Evolutionary conservation across 169 alveolate genomes (phyloP), one percentile per base, ranked within the genome.

Genomic region (Eimeria sp.): DNA sequence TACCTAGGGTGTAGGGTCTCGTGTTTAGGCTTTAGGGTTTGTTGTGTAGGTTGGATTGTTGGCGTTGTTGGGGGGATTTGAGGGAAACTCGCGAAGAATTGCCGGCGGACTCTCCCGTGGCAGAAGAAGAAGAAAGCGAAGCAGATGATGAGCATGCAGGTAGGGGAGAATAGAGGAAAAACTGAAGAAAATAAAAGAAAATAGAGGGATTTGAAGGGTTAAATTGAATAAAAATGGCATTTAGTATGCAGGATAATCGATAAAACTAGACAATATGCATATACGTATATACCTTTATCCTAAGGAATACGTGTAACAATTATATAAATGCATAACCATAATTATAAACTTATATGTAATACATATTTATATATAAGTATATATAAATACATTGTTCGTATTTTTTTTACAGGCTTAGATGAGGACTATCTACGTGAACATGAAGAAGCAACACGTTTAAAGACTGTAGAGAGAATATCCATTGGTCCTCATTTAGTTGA

Each of bases 361-460:
- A 54, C 13, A 45, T 49, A 10, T 82, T 4, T 82, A 54, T 54
- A 18, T 54, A 14, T 84, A n/a, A 27, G 76, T 51, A 43, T 75
- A 40, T 78, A 49, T 78, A 4, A 4, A 40, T 78, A 0, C 0
- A 27, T 34, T 78, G 1, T 9, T 18, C 7, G 18, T 61, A 20
- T 18, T 14, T 18, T 14, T 18, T 14, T 18, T 14, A 40, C 97
- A 82, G 99, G 99, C 11, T 97, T 98, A 97, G 99, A 99, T 94
- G 99, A 98, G 95, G 99, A 98, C 63, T 98, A 98, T 51, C 95
- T 99, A 18, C 96, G 98, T 63, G 99, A 98, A 61, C 99, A 99
- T 93, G 99, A 99, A 94, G 99, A 98, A 95, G 98, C 98, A 43
- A 99, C 99, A 11, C 99, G 99, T 96, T 78, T 98, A 87, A 99